Evolutionary conservation across 371 early-diverging fungal genomes (phyloP).

Genomic region (Mucor racemosus): DNA sequence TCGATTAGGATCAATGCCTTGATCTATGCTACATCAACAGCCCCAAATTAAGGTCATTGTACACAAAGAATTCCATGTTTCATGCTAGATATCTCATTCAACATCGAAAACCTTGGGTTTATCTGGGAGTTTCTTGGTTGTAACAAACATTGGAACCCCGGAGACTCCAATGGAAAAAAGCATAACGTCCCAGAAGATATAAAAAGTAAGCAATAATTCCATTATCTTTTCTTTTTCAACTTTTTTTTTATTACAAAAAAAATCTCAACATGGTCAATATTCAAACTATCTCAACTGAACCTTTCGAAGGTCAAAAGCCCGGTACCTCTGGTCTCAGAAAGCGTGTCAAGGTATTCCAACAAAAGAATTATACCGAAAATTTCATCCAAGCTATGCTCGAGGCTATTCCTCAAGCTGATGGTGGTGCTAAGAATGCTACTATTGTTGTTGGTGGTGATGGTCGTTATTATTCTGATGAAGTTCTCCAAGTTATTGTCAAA

Average conservation of each 20-base stretch:
- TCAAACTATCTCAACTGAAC: conserved; percentile 63
- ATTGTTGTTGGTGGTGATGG: conserved; percentile 98
- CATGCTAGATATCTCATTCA: neutral
- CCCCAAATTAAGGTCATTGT: conserved; percentile 2
- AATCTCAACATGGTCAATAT: conserved; percentile 34
- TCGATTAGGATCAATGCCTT: conserved; percentile 5
- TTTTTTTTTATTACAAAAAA: conserved; percentile 7
- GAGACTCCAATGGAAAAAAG: conserved; percentile 5
- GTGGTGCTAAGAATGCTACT: conserved; percentile 76
- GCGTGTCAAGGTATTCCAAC: conserved; percentile 94
- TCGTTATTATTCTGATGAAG: conserved; percentile 86
- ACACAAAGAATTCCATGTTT: neutral
- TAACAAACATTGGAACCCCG: conserved; percentile 8
- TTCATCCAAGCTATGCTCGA: conserved; percentile 87
- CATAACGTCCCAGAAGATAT: neutral
- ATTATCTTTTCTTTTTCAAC: conserved; percentile 7
- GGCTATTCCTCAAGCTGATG: conserved; percentile 73
- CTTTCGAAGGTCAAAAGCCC: conserved; percentile 94
- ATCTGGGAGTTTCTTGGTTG: conserved; percentile 7
- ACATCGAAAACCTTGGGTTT: neutral
- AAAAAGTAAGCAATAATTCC: neutral
- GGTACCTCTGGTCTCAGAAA: conserved; percentile 97
- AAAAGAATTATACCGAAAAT: conserved; percentile 94
- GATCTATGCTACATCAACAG: neutral
- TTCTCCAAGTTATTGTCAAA: conserved; percentile 87